Evolutionary conservation across 1,284 basidiomycete species (phyloP), one percentile per base, ranked within the genome.

Genomic region (Takashimella koratensis): DNA sequence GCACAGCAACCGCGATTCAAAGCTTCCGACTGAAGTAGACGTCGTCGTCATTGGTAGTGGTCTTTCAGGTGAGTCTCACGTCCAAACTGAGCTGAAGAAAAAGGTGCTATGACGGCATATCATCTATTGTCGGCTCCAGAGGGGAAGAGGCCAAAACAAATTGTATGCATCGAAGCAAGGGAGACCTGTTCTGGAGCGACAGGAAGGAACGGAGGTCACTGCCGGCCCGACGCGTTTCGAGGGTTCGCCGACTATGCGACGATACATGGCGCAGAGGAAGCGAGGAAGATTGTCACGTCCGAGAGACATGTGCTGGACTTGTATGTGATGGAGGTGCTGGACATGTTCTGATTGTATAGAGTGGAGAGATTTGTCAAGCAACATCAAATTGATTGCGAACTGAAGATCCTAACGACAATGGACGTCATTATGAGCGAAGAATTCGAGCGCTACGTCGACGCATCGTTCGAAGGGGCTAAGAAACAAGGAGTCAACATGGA

Each of bases 151-250:
- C n/a, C n/a, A n/a, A n/a, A n/a, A n/a, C n/a, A n/a, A n/a, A 53
- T 68, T 12, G 53, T 67, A 20, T n/a, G 67, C 23, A 58, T 70
- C 25, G 68, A 70, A 52, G 68, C 68, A 2, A 46, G 68, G 27
- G 62, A 67, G 44, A 42, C 59, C 1, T 65, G 60, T 27, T 66
- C 64, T 2, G 68, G 67, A 5, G 68, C 68, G 1, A 60, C 62
- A 2, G 68, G 67, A 1, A 51, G 61, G 10, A 66, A 68, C 45
- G 67, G 64, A 2, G 67, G 67, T 10, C 65, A 68, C 46, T 67
- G 64, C 40, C 60, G 63, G 39, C 64, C 64, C n/a, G 67, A 69
- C 44, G 54, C 55, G 21, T 69, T 60, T 50, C 47, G 67, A 49
- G 67, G 67, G 0, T 69, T 60, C 50, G 53, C 54, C 11, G 45